These are phyloP conservation scores for Peronospora belbahrii DNA, from an alignment of 352 stramenopile genomes.

Conservation along the genomic window DNA sequence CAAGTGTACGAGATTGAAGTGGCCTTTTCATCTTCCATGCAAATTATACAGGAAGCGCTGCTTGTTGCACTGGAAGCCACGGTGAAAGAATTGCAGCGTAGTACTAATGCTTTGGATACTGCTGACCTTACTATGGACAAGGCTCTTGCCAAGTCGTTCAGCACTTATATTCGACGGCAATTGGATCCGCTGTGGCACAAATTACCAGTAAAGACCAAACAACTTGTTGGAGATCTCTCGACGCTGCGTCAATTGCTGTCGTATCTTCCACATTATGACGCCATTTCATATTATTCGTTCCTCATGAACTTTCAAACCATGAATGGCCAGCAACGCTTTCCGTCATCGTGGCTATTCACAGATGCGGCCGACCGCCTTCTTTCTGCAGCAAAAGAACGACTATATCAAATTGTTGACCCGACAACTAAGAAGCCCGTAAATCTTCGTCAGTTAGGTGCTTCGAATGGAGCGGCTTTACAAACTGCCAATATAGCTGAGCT, in stretches of 20 bases:
- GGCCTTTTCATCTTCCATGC: constrained; percentile 86
- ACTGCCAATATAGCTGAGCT: constrained; percentile 34
- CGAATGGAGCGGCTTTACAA: constrained; percentile 1
- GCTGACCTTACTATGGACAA: constrained; percentile 90
- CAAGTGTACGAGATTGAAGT: constrained; percentile 93
- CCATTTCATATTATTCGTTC: constrained; percentile 94
- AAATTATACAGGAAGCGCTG: constrained; percentile 91
- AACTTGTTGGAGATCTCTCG: constrained; percentile 83
- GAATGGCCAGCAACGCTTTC: constrained; percentile 68
- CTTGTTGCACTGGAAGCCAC: constrained; percentile 90
- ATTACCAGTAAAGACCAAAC: constrained; percentile 88
- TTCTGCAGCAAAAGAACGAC: constrained; percentile 86
- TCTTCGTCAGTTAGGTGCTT: constrained; percentile 15
- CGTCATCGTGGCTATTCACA: constrained; percentile 92
- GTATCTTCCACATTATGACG: constrained; percentile 93
- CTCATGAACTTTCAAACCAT: constrained; percentile 89
- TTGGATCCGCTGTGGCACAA: constrained; percentile 97
- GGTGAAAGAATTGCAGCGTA: constrained; percentile 90
- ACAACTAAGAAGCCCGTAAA: constrained; percentile 42
- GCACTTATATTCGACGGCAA: constrained; percentile 69
- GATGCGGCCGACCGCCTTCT: constrained; percentile 90
- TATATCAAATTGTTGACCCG: constrained; percentile 82
- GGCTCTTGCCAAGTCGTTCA: constrained; percentile 84
- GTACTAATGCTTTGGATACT: constrained; percentile 72
- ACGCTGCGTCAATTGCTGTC: constrained; percentile 83